Evolutionary conservation across 306 rosid species (phyloP).

Genomic region (Lagenaria siceraria): DNA sequence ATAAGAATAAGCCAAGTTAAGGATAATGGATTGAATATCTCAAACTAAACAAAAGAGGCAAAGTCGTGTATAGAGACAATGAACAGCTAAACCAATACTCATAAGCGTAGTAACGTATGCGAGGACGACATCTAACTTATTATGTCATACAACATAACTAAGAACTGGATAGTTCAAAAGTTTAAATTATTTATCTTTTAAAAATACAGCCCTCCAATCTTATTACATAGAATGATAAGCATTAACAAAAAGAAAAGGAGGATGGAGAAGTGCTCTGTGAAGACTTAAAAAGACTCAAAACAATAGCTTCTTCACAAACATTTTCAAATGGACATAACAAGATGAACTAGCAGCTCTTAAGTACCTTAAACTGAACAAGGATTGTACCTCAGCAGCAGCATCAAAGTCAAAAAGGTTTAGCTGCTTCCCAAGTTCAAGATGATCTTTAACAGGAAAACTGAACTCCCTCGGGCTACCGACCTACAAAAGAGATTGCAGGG

Average conservation of each 20-base stretch:
- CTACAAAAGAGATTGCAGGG: constrained; percentile 25
- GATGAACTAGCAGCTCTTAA: constrained; percentile 1
- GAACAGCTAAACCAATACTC: not conserved
- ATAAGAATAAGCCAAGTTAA: not conserved
- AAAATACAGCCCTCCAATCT: not conserved
- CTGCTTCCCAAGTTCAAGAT: constrained; percentile 79
- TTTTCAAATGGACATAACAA: not conserved
- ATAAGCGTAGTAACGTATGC: not conserved
- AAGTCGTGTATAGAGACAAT: not conserved
- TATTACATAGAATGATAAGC: not conserved
- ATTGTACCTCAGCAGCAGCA: constrained; percentile 87
- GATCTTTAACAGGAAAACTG: constrained; percentile 74
- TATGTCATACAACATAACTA: not conserved
- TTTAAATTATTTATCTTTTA: not conserved
- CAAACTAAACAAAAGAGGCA: not conserved
- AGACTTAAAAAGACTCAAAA: not conserved
- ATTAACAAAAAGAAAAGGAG: not conserved
- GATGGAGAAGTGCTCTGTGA: no score
- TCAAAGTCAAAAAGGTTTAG: constrained; percentile 86
- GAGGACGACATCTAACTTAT: not conserved
- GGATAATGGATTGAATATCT: not conserved
- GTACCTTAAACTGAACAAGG: constrained; percentile 18
- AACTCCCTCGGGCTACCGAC: constrained; percentile 51
- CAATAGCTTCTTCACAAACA: not conserved
- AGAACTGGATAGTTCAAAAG: not conserved